phyloP scores from a whole-genome alignment of 495 filamentous ascomycete genomes.

The Penicillium tannophilum region DNA sequence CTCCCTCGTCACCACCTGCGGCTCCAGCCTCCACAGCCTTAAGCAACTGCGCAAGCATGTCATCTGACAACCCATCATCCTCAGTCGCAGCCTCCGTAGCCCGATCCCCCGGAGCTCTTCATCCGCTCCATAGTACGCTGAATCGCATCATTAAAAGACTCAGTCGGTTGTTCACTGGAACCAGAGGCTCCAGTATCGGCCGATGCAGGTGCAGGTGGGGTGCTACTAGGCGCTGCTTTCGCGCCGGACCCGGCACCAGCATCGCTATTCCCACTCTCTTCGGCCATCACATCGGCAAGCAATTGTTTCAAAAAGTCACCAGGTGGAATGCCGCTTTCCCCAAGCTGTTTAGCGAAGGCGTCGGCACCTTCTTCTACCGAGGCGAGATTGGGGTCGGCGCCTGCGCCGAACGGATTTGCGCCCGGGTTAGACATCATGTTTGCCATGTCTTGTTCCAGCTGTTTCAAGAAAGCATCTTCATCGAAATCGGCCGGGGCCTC shows the following conservation, averaged over 20 bases:
- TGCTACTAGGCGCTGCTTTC: constrained; percentile 3
- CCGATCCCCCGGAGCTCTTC: constrained; percentile 76
- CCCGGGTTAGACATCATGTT: constrained; percentile 61
- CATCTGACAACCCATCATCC: constrained; percentile 67
- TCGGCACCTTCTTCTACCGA: constrained; percentile 44
- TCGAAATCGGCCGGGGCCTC: constrained; percentile 23
- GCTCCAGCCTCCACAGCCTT: constrained; percentile 70
- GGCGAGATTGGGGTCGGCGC: constrained; percentile 17
- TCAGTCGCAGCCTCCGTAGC: constrained; percentile 72
- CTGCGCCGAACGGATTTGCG: constrained; percentile 18
- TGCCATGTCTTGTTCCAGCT: constrained; percentile 86
- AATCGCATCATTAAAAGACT: constrained; percentile 88
- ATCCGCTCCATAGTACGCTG: constrained; percentile 90
- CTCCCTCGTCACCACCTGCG: constrained; percentile 72
- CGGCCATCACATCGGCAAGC: constrained; percentile 79
- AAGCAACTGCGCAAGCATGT: constrained; percentile 81
- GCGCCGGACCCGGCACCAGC: not conserved
- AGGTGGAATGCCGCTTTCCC: constrained; percentile 68
- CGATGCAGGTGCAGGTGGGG: constrained; percentile 13
- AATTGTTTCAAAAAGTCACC: constrained; percentile 83
- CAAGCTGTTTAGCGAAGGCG: constrained; percentile 75
- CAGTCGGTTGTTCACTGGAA: constrained; percentile 33
- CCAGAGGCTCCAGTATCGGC: constrained; percentile 23
- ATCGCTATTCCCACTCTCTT: constrained; percentile 56
- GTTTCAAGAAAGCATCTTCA: constrained; percentile 73